Base-by-base conservation (phyloP, 345 rosid species). In the Garcia nutans region DNA sequence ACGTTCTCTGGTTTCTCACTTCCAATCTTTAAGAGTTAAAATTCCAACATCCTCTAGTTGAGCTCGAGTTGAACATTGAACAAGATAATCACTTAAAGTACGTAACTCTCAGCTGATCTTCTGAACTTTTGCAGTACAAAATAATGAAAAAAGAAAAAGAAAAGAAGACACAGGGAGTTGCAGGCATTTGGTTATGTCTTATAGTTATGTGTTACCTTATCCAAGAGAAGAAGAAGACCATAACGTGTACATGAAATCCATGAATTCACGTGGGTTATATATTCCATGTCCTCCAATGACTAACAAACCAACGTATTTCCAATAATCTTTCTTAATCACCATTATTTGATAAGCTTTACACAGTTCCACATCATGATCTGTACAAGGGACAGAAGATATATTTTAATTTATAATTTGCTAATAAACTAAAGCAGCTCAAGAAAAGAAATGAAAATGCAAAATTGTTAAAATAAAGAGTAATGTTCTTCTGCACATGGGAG, bases 131-230 rank as follows among this genome's bases (percentile, higher is more conserved):
- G 41, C 41, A 37, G 41, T 37, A 37, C 0, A 37, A 37, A 33
- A 33, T 2, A 31, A 31, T 31, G 37, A 31, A 33, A 68, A 47
- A 11, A 47, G 0, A 2, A 8, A 47, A 47, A 47, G 1, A 3
- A 12, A 47, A 47, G 3, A 47, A 47, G 50, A 47, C 50, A 47
- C 15, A 52, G 41, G 17, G 26, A 68, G 41, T 33, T 33, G 41
- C 41, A 33, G 41, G 45, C 10, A 22, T 47, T 47, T 49, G 71
- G 54, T 26, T 68, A 44, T 50, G 16, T 4, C n/a, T 15, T 44
- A n/a, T n/a, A n/a, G n/a, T n/a, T n/a, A 49, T 13, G 72, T 69
- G 80, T 75, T 78, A 55, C 78, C 88, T 82, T 82, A 85, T 85
- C 87, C 67, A 54, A 72, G 5, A 0, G 16, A 37, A 6, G 16